Evolutionary conservation across 1,284 basidiomycete genomes (phyloP).

Genomic region (Moesziomyces sp.): DNA sequence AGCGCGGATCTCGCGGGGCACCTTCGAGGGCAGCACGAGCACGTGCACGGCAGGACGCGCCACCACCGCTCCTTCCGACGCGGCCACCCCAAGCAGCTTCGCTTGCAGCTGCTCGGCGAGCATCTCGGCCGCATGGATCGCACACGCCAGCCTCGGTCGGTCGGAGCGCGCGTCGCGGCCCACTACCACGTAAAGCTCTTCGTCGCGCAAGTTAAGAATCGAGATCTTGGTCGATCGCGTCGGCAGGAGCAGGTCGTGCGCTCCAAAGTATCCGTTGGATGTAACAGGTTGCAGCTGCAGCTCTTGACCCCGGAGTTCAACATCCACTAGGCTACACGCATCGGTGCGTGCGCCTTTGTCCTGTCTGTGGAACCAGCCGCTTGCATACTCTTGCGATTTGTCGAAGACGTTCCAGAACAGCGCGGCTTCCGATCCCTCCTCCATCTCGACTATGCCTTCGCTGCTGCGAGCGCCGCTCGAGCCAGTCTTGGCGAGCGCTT

Average conservation of each 20-base stretch:
- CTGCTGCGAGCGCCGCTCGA: constrained; percentile 17
- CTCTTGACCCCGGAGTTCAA: constrained; percentile 27
- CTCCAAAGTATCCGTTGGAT: constrained; percentile 23
- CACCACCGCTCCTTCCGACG: constrained; percentile 13
- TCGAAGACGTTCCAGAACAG: constrained; percentile 56
- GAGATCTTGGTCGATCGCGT: constrained; percentile 38
- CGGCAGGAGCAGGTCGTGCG: constrained; percentile 36
- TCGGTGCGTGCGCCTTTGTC: constrained; percentile 11
- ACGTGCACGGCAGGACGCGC: constrained; percentile 53
- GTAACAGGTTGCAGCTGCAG: constrained; percentile 16
- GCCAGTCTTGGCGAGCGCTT: constrained; percentile 33
- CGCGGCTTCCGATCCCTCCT: constrained; percentile 58
- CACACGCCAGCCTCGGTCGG: constrained; percentile 25
- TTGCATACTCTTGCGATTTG: constrained; percentile 42
- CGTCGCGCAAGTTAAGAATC: constrained; percentile 40
- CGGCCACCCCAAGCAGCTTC: constrained; percentile 5
- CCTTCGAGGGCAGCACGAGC: constrained; percentile 49
- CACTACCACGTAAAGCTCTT: constrained; percentile 57
- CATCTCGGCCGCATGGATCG: constrained; percentile 42
- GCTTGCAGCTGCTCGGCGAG: constrained; percentile 27
- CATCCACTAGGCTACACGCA: constrained; percentile 20
- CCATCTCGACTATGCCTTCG: constrained; percentile 39
- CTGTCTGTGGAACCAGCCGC: constrained; percentile 43
- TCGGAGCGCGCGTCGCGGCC: constrained; percentile 52
- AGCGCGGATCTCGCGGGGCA: constrained; percentile 49